Evolutionary conservation across 768 basidiomycete species (phyloP), one percentile per base, ranked within the genome.

Genomic region (Terana coerulea): DNA sequence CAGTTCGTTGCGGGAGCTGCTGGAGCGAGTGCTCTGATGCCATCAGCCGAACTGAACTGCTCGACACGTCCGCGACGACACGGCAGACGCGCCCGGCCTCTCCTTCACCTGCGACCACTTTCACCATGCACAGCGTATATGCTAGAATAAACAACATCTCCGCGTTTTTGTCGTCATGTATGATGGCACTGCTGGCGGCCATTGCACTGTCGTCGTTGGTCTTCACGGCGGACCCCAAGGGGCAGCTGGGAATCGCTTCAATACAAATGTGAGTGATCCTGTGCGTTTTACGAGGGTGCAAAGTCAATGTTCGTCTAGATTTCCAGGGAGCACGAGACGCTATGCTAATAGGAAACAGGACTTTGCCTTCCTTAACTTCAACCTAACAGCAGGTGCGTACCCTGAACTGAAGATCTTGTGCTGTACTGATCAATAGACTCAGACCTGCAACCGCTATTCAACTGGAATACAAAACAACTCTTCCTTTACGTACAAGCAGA

Each of bases 401-500:
- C 24, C 12, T 46, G 22, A n/a, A 2, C 28, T 22, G 9, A 19
- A 21, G 19, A 8, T 14, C 25, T 43, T 29, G 37, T 26, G 29
- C 43, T 19, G 30, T n/a, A 33, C 35, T 14, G 30, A 19, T 29
- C 30, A 36, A 28, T 45, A 35, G 19, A 15, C 43, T 17, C 31
- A 93, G 93, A 95, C 69, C 73, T 95, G 4, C 73, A 79, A 8
- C 81, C 93, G 11, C 74, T 95, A 26, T 95, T 94, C 70, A 73
- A 94, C 69, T 95, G 92, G 92, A 95, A 95, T 68, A 95, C 93
- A n/a, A 95, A 95, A 68, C 93, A 95, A 64, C 63, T 95, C 10
- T 95, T 95, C 66, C 66, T 95, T 11, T 93, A 90, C 62, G 77
- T 95, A 29, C 80, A 84, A 59, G 93, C 89, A 0, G 91, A 95